A percentile compares a stretch with the other conserved stretches of the same genome.
Conservation (phyloP, 148 eudicot genomes). For the Rhododendron kiyosumense region DNA sequence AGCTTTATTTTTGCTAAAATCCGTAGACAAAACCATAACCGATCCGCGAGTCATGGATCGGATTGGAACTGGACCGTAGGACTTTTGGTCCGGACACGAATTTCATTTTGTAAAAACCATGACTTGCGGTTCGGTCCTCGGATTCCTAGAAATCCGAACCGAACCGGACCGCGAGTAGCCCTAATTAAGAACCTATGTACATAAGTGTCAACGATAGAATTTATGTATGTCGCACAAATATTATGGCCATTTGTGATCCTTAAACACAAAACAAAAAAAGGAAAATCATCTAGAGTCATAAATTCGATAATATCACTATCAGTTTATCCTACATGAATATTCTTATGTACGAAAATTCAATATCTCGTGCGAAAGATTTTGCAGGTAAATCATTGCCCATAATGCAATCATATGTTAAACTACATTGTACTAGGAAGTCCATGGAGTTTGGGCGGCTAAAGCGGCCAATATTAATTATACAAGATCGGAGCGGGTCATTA, state of each 20-base stretch:
- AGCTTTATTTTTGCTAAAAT: no score
- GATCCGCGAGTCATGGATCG: no score
- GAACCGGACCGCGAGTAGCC: no score
- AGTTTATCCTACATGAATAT: background rate
- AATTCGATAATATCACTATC: background rate
- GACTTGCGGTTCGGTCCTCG: no score
- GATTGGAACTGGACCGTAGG: no score
- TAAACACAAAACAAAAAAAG: background rate
- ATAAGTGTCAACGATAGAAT: background rate
- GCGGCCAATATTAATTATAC: no score
- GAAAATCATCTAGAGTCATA: background rate
- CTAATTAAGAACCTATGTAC: background rate
- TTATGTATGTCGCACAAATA: background rate
- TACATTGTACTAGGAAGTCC: background rate
- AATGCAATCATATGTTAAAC: background rate
- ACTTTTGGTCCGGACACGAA: no score
- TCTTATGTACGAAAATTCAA: background rate
- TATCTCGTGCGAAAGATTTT: background rate
- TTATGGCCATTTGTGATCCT: background rate
- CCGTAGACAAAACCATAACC: no score
- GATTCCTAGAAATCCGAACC: no score
- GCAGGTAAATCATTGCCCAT: background rate
- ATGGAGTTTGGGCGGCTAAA: no score
- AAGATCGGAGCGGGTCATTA: background rate
- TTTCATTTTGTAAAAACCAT: no score